Evolutionary conservation across 345 rosid species (phyloP).

Genomic region (Combretum micranthum): DNA sequence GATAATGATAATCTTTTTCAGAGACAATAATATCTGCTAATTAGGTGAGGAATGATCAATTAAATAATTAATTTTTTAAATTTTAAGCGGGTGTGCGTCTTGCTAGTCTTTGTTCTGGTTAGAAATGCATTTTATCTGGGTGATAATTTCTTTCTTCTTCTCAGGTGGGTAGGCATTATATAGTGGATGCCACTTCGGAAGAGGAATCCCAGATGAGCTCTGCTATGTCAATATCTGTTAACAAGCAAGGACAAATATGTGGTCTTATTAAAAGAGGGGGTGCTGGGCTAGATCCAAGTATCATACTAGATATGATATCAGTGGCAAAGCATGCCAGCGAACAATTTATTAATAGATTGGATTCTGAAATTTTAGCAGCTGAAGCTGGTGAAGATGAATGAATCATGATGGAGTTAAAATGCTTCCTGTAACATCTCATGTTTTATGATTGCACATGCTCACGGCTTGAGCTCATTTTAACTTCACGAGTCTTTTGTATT

Average conservation of each 20-base stretch:
- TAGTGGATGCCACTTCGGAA: slow-evolving; percentile 86
- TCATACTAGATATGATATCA: slow-evolving; percentile 79
- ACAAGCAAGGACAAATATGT: slow-evolving; percentile 61
- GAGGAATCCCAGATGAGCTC: slow-evolving; percentile 97
- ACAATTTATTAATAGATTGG: slow-evolving; percentile 56
- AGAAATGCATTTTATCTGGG: too few relatives aligned
- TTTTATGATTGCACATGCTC: too few relatives aligned
- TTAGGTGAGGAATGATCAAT: too few relatives aligned
- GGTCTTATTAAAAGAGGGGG: slow-evolving; percentile 86
- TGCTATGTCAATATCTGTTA: slow-evolving; percentile 71
- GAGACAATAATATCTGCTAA: too few relatives aligned
- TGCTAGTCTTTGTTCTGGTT: too few relatives aligned
- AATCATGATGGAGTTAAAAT: slow-evolving; percentile 6
- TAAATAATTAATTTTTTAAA: too few relatives aligned
- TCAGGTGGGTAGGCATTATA: slow-evolving; percentile 68
- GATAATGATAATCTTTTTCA: too few relatives aligned
- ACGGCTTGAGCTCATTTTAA: too few relatives aligned
- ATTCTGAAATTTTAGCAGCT: slow-evolving; percentile 70
- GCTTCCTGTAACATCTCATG: neutral
- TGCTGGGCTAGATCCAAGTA: slow-evolving; percentile 69
- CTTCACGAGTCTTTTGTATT: too few relatives aligned
- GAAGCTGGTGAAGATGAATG: slow-evolving; percentile 43
- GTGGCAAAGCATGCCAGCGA: slow-evolving; percentile 63
- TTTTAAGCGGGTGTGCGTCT: too few relatives aligned
- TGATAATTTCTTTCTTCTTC: too few relatives aligned